Evolutionary conservation across 176 grass and related monocot genomes (phyloP).

Genomic region (Musa itinerans): DNA sequence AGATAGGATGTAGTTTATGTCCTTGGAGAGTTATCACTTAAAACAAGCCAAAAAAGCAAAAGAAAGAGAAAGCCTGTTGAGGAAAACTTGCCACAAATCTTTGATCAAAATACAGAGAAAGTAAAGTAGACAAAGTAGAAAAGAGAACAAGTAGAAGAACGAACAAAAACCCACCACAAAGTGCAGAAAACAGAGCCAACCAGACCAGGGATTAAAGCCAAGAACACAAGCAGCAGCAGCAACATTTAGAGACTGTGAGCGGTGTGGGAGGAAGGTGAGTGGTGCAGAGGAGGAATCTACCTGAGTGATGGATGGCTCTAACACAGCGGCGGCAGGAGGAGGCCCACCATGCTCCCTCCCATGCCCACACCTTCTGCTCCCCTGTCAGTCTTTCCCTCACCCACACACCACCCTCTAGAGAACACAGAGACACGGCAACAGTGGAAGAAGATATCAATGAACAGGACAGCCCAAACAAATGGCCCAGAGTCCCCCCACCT

Average conservation of each 20-base stretch:
- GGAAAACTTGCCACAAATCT: background rate
- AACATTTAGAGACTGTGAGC: slow-evolving; percentile 15
- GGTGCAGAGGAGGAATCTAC: slow-evolving; percentile 24
- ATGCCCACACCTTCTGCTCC: slow-evolving; percentile 12
- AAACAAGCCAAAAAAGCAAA: background rate
- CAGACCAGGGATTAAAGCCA: slow-evolving; percentile 11
- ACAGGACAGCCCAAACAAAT: background rate
- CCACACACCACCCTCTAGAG: background rate
- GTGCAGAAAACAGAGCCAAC: slow-evolving; percentile 2
- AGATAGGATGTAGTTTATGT: too few relatives aligned
- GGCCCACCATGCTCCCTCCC: slow-evolving; percentile 3
- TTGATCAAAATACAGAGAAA: background rate
- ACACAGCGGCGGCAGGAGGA: slow-evolving; percentile 3
- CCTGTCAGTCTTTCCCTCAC: slow-evolving; percentile 10
- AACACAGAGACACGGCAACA: slow-evolving; percentile 20
- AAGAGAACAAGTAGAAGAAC: background rate
- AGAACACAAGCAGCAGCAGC: slow-evolving; percentile 24
- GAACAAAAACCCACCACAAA: background rate
- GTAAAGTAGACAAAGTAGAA: background rate
- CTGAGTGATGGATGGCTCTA: slow-evolving; percentile 21
- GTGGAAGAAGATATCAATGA: background rate
- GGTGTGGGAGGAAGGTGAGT: slow-evolving; percentile 13
- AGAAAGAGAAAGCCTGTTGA: background rate
- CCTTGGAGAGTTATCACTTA: too few relatives aligned
- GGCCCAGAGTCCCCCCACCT: background rate